Base-by-base conservation (phyloP, 129 eudicot species). In the Helichrysum umbraculigerum region DNA sequence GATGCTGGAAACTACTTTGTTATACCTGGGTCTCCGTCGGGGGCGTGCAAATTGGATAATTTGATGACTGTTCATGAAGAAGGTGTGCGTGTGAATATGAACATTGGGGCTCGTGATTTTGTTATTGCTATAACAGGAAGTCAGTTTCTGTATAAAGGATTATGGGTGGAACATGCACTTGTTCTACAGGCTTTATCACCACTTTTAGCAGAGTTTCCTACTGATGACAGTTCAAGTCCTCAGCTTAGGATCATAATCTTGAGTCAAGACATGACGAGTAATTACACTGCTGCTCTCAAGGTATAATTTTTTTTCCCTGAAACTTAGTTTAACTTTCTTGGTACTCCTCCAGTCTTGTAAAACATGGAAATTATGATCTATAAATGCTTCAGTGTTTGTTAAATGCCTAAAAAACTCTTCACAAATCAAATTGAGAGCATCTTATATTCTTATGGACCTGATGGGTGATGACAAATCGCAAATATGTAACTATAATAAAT, bases 1-100 rank as follows among this genome's bases (percentile, higher is more conserved):
- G 99, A 95, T 82, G 76, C 93, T 34, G 99, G 97, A 85, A 91
- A 95, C 85, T 95, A 82, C 92, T 86, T 84, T 76, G 97, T 95
- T 68, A 83, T 95, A 64, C 97, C 97, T 66, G 99, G 99, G 39
- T 82, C 93, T 74, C 97, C 99, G 33, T 66, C 81, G 41, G 87
- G 82, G 63, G 87, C 86, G 33, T 91, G 93, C 84, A 83, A 82
- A 78, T 83, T 85, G 64, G 86, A 87, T 69, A 78, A 75, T 37
- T 63, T 82, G 11, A 30, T 62, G 69, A 82, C n/a, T 71, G 34
- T 63, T 66, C 54, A 41, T 50, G 74, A 83, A 79, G 85, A 83
- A 47, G 86, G 34, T 82, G 54, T 72, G 30, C 87, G 72, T 39
- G 71, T 5, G 35, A 78, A 84, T 68, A 80, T 85, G 88, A 73